Base-by-base conservation (phyloP, 805 yeast genomes). In the Metschnikowia anglica region DNA sequence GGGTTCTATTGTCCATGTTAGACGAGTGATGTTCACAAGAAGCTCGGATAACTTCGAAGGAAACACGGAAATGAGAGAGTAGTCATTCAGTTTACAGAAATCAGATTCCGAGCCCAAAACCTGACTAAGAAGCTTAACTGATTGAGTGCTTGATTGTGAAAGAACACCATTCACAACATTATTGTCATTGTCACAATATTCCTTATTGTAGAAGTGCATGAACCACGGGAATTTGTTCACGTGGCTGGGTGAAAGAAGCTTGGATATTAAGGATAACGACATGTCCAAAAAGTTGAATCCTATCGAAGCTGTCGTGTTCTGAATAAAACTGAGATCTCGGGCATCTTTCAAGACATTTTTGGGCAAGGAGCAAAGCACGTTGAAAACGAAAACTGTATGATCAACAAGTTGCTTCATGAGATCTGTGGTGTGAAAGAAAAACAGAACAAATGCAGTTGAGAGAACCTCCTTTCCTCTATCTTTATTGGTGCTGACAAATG, bases 371-470 rank as follows among this genome's bases (percentile, higher is more conserved):
- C 43, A 36, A 13, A 51, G 30, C 9, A 27, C 30, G 4, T 41
- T 27, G 38, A 49, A 49, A 6, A 28, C 32, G 8, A 25, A 30
- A 6, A 38, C 18, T 3, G 48, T 23, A 11, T 30, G 6, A 9
- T 33, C 36, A 13, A 39, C 28, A 27, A 46, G 26, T 24, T 23
- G 13, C 12, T 37, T 30, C 11, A 26, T 27, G 8, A 51, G 32
- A 18, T 31, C 29, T 4, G 52, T 48, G 2, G 42, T 20, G 15
- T 81, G 82, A 43, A 80, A 63, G 34, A 81, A 70, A n/a, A 74
- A 56, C 18, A 80, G 66, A 2, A 66, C 60, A 47, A 77, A 59
- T 0, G 76, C 54, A 0, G 77, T 68, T 26, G 67, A 70, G 4
- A 71, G 32, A 46, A 57, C 23, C 12, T 53, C 53, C 21, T 43